phyloP scores from a whole-genome alignment of 106 monocot genomes.

The Acorus gramineus region DNA sequence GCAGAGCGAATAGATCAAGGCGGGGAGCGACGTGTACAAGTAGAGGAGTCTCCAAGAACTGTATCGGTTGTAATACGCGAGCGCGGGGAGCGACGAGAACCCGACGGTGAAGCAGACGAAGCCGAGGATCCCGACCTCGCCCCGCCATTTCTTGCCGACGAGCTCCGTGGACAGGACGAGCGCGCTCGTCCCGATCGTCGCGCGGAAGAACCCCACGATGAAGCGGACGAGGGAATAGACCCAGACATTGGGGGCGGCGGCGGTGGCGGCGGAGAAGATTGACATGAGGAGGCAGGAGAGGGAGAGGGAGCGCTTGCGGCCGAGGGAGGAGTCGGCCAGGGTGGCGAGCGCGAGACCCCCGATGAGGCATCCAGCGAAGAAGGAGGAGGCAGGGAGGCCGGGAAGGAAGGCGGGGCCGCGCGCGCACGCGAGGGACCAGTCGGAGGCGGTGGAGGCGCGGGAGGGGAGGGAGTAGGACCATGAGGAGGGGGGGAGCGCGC shows the following conservation, averaged over 20 bases:
- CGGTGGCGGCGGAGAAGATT: constrained; percentile 6
- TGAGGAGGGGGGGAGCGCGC: constrained; percentile 1
- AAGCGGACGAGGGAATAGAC: constrained; percentile 16
- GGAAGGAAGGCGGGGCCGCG: neutral
- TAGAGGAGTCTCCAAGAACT: constrained; percentile 30
- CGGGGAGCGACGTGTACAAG: constrained; percentile 16
- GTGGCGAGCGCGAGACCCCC: constrained; percentile 21
- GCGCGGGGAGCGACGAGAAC: constrained; percentile 18
- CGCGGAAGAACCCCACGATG: constrained; percentile 17
- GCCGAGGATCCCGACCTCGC: constrained; percentile 9
- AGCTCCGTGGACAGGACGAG: constrained; percentile 27
- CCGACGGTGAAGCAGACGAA: constrained; percentile 23
- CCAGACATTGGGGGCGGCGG: constrained; percentile 9
- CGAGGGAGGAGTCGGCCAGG: constrained; percentile 20
- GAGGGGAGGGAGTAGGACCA: constrained; percentile 15
- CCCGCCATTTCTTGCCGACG: constrained; percentile 12
- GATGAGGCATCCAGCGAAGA: constrained; percentile 24
- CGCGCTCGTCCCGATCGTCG: constrained; percentile 12
- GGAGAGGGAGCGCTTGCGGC: constrained; percentile 25
- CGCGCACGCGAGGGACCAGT: constrained; percentile 15
- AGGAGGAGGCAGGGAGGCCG: constrained; percentile 23
- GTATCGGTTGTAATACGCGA: constrained; percentile 14
- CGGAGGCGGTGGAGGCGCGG: constrained; percentile 14
- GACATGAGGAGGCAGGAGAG: constrained; percentile 25
- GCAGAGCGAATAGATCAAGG: constrained; percentile 10